phyloP scores from a whole-genome alignment of 2,329 filamentous ascomycete genomes.

The Rutstroemia sydowiana region DNA sequence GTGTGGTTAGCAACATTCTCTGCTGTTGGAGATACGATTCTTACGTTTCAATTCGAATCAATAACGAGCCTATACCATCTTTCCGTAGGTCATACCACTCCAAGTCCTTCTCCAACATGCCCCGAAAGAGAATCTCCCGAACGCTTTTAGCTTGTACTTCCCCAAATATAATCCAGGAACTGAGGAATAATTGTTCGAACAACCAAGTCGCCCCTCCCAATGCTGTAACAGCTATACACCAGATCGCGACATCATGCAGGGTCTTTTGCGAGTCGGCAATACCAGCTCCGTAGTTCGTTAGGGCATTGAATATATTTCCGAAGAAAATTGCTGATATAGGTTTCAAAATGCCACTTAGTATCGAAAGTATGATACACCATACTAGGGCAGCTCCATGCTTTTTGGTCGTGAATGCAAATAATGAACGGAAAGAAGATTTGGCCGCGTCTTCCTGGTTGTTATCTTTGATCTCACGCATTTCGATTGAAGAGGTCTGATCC shows the following conservation, averaged over 20 bases:
- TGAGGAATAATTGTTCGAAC: slow-evolving; percentile 58
- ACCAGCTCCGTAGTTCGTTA: slow-evolving; percentile 58
- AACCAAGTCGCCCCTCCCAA: slow-evolving; percentile 62
- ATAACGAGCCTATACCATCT: slow-evolving; percentile 64
- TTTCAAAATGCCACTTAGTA: slow-evolving; percentile 53
- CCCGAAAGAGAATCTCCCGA: slow-evolving; percentile 57
- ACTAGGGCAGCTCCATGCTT: slow-evolving; percentile 16
- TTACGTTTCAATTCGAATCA: slow-evolving; percentile 68
- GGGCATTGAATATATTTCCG: slow-evolving; percentile 66
- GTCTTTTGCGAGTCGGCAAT: slow-evolving; percentile 42
- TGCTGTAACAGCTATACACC: slow-evolving; percentile 54
- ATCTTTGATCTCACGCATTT: neutral
- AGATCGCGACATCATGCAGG: slow-evolving; percentile 47
- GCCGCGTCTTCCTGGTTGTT: neutral
- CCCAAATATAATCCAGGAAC: slow-evolving; percentile 68
- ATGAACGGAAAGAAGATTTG: slow-evolving; percentile 23
- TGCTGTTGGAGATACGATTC: slow-evolving; percentile 24
- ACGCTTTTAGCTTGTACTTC: slow-evolving; percentile 68
- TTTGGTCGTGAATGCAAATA: slow-evolving; percentile 68
- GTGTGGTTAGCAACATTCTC: slow-evolving; percentile 19
- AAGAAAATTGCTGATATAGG: slow-evolving; percentile 63
- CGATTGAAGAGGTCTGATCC: neutral
- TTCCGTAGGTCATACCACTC: slow-evolving; percentile 73
- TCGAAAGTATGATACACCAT: slow-evolving; percentile 41
- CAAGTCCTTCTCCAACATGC: slow-evolving; percentile 65